These are phyloP conservation scores for Acarospora socialis DNA, from an alignment of 2,329 filamentous ascomycete species.

Conservation along the genomic window DNA sequence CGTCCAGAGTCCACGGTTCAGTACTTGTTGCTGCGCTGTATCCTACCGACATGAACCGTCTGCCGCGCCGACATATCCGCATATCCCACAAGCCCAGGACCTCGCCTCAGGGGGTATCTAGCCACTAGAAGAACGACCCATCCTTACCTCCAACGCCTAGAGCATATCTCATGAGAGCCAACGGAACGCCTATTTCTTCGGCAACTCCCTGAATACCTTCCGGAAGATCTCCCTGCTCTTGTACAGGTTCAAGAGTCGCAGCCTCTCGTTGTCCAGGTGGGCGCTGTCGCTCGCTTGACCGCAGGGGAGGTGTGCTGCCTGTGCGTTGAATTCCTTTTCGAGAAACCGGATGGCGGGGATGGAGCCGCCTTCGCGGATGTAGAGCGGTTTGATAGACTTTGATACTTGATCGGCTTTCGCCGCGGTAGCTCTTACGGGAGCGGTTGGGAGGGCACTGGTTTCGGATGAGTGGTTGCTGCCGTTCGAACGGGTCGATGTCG, in stretches of 20 bases:
- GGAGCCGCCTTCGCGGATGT: slow-evolving; percentile 88
- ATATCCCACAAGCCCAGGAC: too few species aligned
- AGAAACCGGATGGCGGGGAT: slow-evolving; percentile 90
- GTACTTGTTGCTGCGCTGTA: too few species aligned
- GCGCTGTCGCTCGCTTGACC: slow-evolving; percentile 89
- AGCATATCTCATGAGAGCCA: too few species aligned
- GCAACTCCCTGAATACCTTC: slow-evolving; percentile 61
- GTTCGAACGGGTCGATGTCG: slow-evolving; percentile 37
- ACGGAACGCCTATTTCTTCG: slow-evolving; percentile 23
- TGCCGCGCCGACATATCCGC: too few species aligned
- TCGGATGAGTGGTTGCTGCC: slow-evolving; percentile 24
- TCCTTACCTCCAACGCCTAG: too few species aligned
- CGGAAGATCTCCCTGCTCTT: slow-evolving; percentile 89
- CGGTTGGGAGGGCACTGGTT: slow-evolving; percentile 7
- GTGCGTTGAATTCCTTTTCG: slow-evolving; percentile 84
- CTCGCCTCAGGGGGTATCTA: too few species aligned
- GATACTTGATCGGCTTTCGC: slow-evolving; percentile 10
- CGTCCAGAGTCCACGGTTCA: too few species aligned
- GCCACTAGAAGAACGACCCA: too few species aligned
- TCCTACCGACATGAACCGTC: too few species aligned
- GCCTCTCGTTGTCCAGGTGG: slow-evolving; percentile 88
- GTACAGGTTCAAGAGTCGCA: slow-evolving; percentile 72
- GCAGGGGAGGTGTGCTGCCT: slow-evolving; percentile 83
- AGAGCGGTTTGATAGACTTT: slow-evolving; percentile 50
- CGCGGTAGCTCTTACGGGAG: background rate